phyloP scores from a whole-genome alignment of 1,139 yeast species.

The Protomyces inouyei region DNA sequence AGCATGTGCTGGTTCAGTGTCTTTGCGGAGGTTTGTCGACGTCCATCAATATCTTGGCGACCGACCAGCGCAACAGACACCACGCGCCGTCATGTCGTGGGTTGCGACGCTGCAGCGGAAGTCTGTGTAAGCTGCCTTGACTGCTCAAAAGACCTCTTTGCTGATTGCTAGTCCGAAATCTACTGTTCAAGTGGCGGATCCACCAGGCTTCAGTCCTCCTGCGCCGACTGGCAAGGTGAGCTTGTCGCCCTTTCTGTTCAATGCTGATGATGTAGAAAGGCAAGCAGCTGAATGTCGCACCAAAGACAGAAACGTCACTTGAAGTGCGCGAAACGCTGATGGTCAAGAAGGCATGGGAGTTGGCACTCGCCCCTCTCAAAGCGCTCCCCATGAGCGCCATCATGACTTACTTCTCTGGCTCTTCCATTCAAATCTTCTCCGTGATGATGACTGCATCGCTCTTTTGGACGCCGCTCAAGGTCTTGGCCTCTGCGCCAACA shows the following conservation, averaged over 20 bases:
- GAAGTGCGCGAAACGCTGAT: conserved; percentile 32
- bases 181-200: conserved; percentile 9
- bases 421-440: conserved; percentile 81
- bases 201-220: conserved; percentile 17
- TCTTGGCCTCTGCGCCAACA: conserved; percentile 55
- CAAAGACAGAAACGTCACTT: conserved; percentile 10
- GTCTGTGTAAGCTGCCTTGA: background rate
- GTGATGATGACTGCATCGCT: conserved; percentile 86
- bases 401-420: conserved; percentile 94
- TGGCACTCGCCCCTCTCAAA: conserved; percentile 79
- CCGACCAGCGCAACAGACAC: background rate
- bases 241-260: background rate
- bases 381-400: conserved; percentile 78
- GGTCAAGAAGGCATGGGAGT: conserved; percentile 68
- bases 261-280: background rate
- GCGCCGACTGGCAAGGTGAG: background rate
- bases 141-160: background rate
- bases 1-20: background rate
- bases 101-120: background rate
- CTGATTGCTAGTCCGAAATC: conserved; percentile 1
- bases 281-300: background rate
- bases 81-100: background rate
- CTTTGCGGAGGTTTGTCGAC: too few relatives aligned
- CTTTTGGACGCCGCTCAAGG: conserved; percentile 67
- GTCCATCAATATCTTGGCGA: background rate